Percentiles rank a stretch among this genome's conserved stretches.
These are phyloP conservation scores for Osmanthus fragrans DNA, from an alignment of 257 asterid species.

Conservation along the genomic window DNA sequence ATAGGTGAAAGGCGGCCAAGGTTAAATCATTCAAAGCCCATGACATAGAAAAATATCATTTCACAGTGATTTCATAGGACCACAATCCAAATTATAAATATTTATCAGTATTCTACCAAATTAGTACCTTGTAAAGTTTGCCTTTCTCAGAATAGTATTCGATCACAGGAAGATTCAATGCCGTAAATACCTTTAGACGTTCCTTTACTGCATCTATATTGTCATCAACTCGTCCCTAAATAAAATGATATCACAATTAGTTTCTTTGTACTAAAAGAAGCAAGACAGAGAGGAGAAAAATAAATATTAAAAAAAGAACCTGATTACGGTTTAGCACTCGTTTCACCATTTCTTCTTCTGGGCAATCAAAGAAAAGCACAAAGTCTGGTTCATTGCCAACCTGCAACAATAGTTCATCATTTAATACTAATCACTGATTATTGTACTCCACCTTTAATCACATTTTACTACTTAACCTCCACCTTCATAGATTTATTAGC, in stretches of 20 bases:
- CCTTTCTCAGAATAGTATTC: constrained; percentile 77
- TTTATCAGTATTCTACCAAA: constrained; percentile 10
- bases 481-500: neutral
- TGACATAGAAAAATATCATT: constrained; percentile 12
- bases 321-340: constrained; percentile 85
- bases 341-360: constrained; percentile 86
- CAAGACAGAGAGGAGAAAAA: constrained; percentile 3
- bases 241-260: constrained; percentile 15
- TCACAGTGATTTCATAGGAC: neutral
- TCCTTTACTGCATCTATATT: constrained; percentile 79
- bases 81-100: constrained; percentile 1
- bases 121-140: constrained; percentile 80
- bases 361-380: constrained; percentile 94
- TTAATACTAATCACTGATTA: no score
- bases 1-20: constrained; percentile 5
- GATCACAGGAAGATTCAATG: constrained; percentile 79
- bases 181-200: constrained; percentile 71
- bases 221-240: constrained; percentile 93
- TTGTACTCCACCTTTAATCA: neutral
- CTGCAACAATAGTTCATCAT: constrained; percentile 43
- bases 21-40: constrained; percentile 9
- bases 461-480: neutral
- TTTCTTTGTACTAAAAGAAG: constrained; percentile 16
- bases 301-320: constrained; percentile 39
- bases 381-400: constrained; percentile 80